A percentile compares a stretch with the other conserved stretches of the same genome.
Conservation (phyloP, 495 filamentous ascomycete genomes). For the Penicillium waksmanii region DNA sequence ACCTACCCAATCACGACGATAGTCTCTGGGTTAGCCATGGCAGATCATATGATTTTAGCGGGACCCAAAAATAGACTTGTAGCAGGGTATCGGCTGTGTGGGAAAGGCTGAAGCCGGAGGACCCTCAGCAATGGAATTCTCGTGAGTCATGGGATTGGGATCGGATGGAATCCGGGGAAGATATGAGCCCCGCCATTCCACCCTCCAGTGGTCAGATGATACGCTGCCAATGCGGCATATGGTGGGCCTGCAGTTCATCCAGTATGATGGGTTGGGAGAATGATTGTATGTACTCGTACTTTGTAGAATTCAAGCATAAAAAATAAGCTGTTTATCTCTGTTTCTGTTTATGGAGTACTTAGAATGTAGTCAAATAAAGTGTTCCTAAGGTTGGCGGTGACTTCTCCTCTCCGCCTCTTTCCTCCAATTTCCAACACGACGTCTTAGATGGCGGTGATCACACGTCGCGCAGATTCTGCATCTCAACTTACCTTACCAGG, state of each 20-base stretch:
- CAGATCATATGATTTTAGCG: not conserved
- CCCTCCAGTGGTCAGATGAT: slow-evolving; percentile 30
- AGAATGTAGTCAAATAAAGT: too few relatives aligned
- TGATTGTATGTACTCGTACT: too few relatives aligned
- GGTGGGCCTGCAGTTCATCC: slow-evolving; percentile 6
- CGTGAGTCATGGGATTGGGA: slow-evolving; percentile 2
- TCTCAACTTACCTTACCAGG: slow-evolving; percentile 9
- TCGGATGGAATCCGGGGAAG: slow-evolving; percentile 16
- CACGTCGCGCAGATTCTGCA: slow-evolving; percentile 6
- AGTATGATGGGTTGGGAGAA: not conserved
- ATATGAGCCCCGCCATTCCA: slow-evolving; percentile 15
- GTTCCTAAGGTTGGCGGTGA: too few relatives aligned
- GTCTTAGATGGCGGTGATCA: slow-evolving; percentile 6
- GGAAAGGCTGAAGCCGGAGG: too few relatives aligned
- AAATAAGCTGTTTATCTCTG: too few relatives aligned
- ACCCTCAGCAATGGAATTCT: not conserved
- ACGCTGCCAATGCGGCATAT: slow-evolving; percentile 6
- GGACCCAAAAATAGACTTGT: not conserved
- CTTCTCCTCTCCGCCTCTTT: not conserved
- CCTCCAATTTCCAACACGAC: not conserved
- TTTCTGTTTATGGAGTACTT: too few relatives aligned
- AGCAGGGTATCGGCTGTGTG: not conserved
- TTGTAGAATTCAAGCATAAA: too few relatives aligned
- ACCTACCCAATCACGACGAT: slow-evolving; percentile 52
- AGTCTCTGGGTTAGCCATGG: slow-evolving; percentile 37